Evolutionary conservation across 73 alveolate genomes (phyloP).

Genomic region (Loxodes magnus): DNA sequence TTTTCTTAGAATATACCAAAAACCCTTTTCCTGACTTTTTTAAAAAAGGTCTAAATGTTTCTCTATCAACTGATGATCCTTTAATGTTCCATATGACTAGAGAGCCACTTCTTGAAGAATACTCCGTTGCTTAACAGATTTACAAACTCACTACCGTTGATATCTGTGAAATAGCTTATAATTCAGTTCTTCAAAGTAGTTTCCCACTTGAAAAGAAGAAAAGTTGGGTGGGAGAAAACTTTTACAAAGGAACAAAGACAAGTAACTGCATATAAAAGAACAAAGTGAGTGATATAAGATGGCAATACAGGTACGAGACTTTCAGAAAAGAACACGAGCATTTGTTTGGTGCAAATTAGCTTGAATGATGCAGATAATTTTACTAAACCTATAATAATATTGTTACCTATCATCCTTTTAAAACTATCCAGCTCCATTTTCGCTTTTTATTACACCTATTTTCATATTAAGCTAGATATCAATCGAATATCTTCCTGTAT

Average conservation of each 20-base stretch:
- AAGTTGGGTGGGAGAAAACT: conserved; percentile 32
- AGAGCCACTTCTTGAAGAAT: conserved; percentile 45
- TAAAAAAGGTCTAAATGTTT: conserved; percentile 39
- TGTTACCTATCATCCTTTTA: no score
- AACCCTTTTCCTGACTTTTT: conserved; percentile 31
- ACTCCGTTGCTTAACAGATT: conserved; percentile 38
- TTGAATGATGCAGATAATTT: no score
- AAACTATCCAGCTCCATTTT: no score
- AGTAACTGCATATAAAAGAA: conserved; percentile 1
- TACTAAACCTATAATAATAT: no score
- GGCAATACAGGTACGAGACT: conserved; percentile 3
- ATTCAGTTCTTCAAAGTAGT: conserved; percentile 61
- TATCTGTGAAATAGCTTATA: conserved; percentile 59
- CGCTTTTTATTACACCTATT: no score
- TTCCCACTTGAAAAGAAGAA: conserved; percentile 31
- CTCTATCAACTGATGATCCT: conserved; percentile 58
- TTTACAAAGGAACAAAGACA: conserved; percentile 15
- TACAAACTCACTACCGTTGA: conserved; percentile 55
- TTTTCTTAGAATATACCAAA: conserved; percentile 24
- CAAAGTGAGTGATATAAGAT: conserved; percentile 5
- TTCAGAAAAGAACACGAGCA: conserved; percentile 3
- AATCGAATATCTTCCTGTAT: no score
- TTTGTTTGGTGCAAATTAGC: no score
- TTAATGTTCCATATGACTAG: conserved; percentile 42
- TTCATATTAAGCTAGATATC: no score